A percentile compares a stretch with the other conserved stretches of the same genome.
Conservation (phyloP, 352 stramenopile species). For the Elongisporangium anandrum region DNA sequence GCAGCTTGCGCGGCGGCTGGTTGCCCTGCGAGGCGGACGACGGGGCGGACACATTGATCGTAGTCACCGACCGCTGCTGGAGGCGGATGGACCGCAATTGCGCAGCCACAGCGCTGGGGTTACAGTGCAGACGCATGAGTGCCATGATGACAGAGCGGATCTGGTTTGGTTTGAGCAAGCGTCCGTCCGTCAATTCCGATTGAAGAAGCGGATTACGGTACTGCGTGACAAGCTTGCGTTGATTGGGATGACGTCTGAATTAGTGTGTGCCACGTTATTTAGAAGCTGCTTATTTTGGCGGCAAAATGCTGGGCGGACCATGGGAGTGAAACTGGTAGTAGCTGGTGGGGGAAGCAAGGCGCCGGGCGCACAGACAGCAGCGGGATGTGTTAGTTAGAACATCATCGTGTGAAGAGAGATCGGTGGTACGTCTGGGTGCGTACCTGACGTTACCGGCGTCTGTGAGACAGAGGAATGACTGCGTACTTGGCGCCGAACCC, state of each 20-base stretch:
- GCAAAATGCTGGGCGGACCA: constrained; percentile 7
- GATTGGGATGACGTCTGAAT: constrained; percentile 1
- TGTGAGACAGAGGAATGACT: constrained; percentile 38
- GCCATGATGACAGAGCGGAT: constrained; percentile 1
- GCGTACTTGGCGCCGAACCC: constrained; percentile 10
- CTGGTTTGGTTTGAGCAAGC: constrained; percentile 9
- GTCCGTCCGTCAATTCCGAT: neutral
- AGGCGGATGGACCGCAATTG: constrained; percentile 1
- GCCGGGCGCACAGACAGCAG: neutral
- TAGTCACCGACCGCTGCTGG: constrained; percentile 28
- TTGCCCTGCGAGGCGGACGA: neutral
- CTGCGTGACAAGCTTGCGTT: constrained; percentile 7
- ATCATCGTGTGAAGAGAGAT: neutral
- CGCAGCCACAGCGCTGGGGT: neutral
- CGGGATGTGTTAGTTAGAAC: neutral
- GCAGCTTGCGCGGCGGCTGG: constrained; percentile 18
- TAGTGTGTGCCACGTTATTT: constrained; percentile 2
- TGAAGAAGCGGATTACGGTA: neutral
- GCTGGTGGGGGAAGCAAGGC: constrained; percentile 9
- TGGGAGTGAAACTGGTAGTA: constrained; percentile 32
- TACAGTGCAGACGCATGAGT: neutral
- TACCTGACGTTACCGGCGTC: constrained; percentile 51
- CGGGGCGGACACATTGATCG: constrained; percentile 15
- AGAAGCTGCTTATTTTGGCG: constrained; percentile 10
- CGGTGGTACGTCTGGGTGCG: neutral